phyloP scores from a whole-genome alignment of 108 stramenopile genomes.

The Phaeodactylum tricornutum region DNA sequence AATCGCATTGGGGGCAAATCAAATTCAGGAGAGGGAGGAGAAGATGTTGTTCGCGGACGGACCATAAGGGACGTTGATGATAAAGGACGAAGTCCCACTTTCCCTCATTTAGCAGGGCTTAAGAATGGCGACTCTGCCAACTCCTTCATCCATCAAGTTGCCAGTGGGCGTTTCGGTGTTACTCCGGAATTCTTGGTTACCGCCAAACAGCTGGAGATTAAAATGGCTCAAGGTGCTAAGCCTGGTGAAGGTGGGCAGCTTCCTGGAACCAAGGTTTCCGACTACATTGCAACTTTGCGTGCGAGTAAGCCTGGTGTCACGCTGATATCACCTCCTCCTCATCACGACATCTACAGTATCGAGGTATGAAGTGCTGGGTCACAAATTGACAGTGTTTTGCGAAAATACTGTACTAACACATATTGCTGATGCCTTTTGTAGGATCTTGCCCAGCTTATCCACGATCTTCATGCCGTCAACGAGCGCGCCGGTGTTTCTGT shows the following conservation, averaged over 20 bases:
- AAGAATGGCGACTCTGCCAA: slow-evolving; percentile 86
- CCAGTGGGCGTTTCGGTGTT: slow-evolving; percentile 90
- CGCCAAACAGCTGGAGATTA: slow-evolving; percentile 89
- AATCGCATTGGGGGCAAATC: slow-evolving; percentile 90
- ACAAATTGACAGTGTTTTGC: background rate
- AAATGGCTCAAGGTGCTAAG: slow-evolving; percentile 96
- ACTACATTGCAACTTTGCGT: slow-evolving; percentile 86
- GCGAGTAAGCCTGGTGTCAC: slow-evolving; percentile 87
- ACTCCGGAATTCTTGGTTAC: slow-evolving; percentile 89
- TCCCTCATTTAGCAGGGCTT: slow-evolving; percentile 81
- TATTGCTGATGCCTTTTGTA: background rate
- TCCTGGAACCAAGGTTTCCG: slow-evolving; percentile 88
- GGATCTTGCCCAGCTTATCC: slow-evolving; percentile 94
- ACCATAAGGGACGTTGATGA: slow-evolving; percentile 69
- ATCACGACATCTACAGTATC: slow-evolving; percentile 95
- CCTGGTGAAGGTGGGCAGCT: slow-evolving; percentile 95
- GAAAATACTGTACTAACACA: background rate
- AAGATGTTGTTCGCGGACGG: slow-evolving; percentile 68
- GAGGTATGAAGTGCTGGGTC: slow-evolving; percentile 21
- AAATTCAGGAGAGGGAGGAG: slow-evolving; percentile 94
- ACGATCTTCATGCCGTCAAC: slow-evolving; percentile 89
- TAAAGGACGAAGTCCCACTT: slow-evolving; percentile 67
- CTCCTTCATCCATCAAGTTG: slow-evolving; percentile 89
- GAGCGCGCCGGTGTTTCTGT: slow-evolving; percentile 90
- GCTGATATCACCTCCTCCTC: slow-evolving; percentile 92